A percentile compares a stretch with the other conserved stretches of the same genome.
Conservation (phyloP, 2,329 filamentous ascomycete species). For the Aspergillus uvarum region DNA sequence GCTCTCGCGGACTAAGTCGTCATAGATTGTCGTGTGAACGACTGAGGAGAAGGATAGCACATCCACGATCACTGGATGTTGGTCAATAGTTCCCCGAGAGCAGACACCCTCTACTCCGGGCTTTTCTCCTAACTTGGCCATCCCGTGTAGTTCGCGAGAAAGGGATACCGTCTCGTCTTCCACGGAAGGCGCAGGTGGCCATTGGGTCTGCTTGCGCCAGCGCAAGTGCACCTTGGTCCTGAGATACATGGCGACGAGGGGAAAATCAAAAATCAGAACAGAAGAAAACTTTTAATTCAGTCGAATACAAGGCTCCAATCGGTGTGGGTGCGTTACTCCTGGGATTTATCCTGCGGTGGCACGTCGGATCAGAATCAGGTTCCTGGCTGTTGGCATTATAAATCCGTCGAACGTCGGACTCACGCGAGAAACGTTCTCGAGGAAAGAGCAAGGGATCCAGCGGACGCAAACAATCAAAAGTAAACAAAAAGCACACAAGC, state of each 20-base stretch:
- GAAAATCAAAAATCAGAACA: conserved; percentile 8
- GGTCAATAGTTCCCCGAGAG: conserved; percentile 44
- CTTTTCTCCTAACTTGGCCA: conserved; percentile 31
- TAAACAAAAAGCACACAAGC: conserved; percentile 3
- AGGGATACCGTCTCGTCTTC: conserved; percentile 47
- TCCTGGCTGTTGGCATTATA: conserved; percentile 26
- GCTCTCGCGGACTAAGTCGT: conserved; percentile 19
- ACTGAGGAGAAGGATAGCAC: conserved; percentile 15
- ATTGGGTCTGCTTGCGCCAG: conserved; percentile 32
- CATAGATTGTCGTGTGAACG: conserved; percentile 17
- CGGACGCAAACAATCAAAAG: conserved; percentile 9
- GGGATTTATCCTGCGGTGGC: conserved; percentile 21
- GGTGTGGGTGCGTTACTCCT: conserved; percentile 2
- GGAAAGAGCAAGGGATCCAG: neutral
- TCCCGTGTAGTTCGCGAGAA: conserved; percentile 40
- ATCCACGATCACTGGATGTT: conserved; percentile 45
- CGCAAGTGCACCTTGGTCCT: conserved; percentile 23
- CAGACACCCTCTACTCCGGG: conserved; percentile 35
- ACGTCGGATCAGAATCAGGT: conserved; percentile 21
- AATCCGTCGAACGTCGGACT: conserved; percentile 19
- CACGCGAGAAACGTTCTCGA: conserved; percentile 15
- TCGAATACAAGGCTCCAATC: conserved; percentile 5
- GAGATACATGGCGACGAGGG: conserved; percentile 12
- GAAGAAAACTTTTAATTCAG: conserved; percentile 18
- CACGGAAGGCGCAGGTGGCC: conserved; percentile 46